These are phyloP conservation scores for Claviceps quebecensis DNA, from an alignment of 2,329 filamentous ascomycete species.

Conservation along the genomic window DNA sequence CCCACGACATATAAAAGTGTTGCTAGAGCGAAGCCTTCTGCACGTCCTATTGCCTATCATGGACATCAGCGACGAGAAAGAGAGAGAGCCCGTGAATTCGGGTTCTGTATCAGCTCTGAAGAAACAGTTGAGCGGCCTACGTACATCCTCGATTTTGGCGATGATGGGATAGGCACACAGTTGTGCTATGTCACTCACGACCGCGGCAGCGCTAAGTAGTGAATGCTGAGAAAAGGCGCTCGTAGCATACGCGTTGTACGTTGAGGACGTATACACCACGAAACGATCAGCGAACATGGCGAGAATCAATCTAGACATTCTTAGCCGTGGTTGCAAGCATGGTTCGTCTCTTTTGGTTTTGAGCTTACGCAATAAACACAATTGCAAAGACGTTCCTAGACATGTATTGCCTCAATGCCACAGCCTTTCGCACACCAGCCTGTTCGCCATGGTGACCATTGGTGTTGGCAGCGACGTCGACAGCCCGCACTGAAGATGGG, in stretches of 20 bases:
- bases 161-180: constrained; percentile 44
- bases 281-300: constrained; percentile 19
- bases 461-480: constrained; percentile 5
- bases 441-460: background rate
- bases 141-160: constrained; percentile 42
- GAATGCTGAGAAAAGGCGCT: constrained; percentile 32
- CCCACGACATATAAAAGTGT: constrained; percentile 23
- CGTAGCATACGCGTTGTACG: constrained; percentile 20
- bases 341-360: background rate
- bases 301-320: constrained; percentile 13
- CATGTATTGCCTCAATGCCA: constrained; percentile 13
- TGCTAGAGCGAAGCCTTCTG: constrained; percentile 34
- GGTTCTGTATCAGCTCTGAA: background rate
- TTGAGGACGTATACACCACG: constrained; percentile 17
- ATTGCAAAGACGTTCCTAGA: constrained; percentile 12
- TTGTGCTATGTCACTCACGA: constrained; percentile 32
- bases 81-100: background rate
- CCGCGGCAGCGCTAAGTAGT: constrained; percentile 25
- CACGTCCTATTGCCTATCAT: constrained; percentile 35
- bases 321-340: background rate
- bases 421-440: constrained; percentile 4
- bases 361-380: constrained; percentile 11
- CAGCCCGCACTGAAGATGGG: background rate
- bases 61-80: background rate
- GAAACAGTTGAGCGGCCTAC: background rate